Percentiles rank a stretch among this genome's conserved stretches.
phyloP scores from a whole-genome alignment of 192 early-diverging fungal species.

The Rhizophagus prolifer region DNA sequence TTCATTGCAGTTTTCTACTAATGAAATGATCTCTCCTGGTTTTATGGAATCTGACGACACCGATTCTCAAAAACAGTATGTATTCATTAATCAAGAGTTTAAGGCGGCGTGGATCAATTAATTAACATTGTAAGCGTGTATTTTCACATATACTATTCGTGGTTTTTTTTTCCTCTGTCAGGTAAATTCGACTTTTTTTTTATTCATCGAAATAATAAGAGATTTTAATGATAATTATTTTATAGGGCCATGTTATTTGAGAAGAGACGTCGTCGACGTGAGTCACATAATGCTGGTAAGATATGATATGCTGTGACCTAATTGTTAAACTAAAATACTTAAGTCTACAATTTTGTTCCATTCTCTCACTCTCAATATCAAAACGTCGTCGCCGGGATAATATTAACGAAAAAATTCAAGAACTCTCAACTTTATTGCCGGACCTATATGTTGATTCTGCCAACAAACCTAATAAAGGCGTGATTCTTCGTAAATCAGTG shows the following conservation, averaged over 20 bases:
- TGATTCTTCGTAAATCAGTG: slow-evolving; percentile 90
- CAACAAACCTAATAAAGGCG: slow-evolving; percentile 94
- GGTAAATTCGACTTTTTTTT: background rate
- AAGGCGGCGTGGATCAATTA: background rate
- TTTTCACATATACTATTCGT: background rate
- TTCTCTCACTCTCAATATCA: background rate
- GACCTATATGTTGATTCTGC: slow-evolving; percentile 70
- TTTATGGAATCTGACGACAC: background rate
- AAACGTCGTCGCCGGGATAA: slow-evolving; percentile 87
- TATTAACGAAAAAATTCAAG: slow-evolving; percentile 98
- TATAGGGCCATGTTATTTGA: slow-evolving; percentile 50
- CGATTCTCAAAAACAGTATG: slow-evolving; percentile 25
- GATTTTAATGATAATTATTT: background rate
- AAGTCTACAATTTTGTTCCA: too few relatives aligned
- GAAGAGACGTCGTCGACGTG: slow-evolving; percentile 87
- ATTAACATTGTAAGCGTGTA: background rate
- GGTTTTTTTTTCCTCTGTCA: background rate
- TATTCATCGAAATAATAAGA: background rate
- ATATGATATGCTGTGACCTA: background rate
- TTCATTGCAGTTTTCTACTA: background rate
- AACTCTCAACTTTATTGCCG: slow-evolving; percentile 82
- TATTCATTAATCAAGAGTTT: background rate
- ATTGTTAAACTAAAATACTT: background rate
- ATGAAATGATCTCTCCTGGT: background rate
- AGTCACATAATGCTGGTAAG: slow-evolving; percentile 89